These are phyloP conservation scores for Blastobotrys malaysiensis DNA, from an alignment of 1,139 yeast species.

Conservation along the genomic window DNA sequence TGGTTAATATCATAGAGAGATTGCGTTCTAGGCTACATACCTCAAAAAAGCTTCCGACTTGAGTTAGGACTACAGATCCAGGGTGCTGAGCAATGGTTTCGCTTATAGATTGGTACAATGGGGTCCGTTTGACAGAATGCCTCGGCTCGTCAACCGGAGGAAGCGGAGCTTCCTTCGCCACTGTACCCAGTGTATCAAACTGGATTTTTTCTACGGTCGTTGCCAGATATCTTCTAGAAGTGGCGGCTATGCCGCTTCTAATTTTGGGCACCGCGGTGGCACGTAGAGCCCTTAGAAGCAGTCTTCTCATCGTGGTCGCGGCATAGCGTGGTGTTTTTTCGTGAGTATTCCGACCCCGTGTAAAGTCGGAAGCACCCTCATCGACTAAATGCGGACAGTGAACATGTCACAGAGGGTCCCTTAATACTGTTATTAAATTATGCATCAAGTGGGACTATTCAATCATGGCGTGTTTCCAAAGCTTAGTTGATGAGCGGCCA, in stretches of 20 bases:
- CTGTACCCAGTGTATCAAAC: not conserved
- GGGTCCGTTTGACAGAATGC: slow-evolving; percentile 3
- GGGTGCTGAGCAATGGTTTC: slow-evolving; percentile 48
- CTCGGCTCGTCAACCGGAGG: slow-evolving; percentile 13
- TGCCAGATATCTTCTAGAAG: not conserved
- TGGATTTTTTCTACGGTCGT: not conserved
- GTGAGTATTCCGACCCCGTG: not conserved
- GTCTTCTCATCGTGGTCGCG: not conserved
- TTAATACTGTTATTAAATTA: no score
- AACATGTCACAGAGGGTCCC: no score
- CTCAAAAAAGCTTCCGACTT: slow-evolving; percentile 85
- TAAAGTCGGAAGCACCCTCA: not conserved
- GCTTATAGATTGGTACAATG: slow-evolving; percentile 23
- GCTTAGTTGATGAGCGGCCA: no score
- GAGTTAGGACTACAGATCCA: slow-evolving; percentile 73
- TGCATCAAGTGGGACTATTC: no score
- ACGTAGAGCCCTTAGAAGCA: not conserved
- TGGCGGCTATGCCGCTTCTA: not conserved
- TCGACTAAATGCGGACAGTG: no score
- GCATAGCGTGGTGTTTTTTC: not conserved
- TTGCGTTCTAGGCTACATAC: not conserved
- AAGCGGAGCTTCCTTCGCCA: not conserved
- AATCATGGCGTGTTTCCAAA: no score
- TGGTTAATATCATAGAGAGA: not conserved
- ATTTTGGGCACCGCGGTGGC: not conserved